phyloP scores from a whole-genome alignment of 2,329 filamentous ascomycete species.

The Berkeleyomyces basicola region DNA sequence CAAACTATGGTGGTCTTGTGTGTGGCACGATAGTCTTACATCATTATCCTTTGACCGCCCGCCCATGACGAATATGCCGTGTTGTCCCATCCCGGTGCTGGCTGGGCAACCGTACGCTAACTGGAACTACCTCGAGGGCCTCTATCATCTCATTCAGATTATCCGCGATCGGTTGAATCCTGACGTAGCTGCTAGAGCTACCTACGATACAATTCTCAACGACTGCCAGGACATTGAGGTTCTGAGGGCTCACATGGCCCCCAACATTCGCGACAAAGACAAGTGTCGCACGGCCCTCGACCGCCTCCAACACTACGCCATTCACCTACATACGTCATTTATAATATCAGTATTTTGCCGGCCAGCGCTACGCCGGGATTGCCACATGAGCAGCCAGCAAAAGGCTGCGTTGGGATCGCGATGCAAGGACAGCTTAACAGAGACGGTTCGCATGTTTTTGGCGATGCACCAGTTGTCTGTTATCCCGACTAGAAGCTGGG shows the following conservation, averaged over 20 bases:
- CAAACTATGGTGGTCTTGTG: conserved; percentile 46
- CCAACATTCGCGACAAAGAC: conserved; percentile 41
- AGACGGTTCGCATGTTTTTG: conserved; percentile 52
- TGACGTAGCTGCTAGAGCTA: conserved; percentile 32
- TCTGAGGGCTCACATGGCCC: conserved; percentile 31
- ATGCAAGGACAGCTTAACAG: conserved; percentile 45
- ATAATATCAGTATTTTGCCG: conserved; percentile 49
- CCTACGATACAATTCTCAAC: conserved; percentile 38
- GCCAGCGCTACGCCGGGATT: conserved; percentile 41
- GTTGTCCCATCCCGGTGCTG: conserved; percentile 35
- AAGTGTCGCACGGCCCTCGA: conserved; percentile 47
- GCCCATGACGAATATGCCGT: conserved; percentile 44
- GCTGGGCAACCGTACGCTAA: conserved; percentile 28
- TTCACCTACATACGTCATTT: conserved; percentile 48
- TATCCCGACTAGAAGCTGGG: conserved; percentile 50
- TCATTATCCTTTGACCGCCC: conserved; percentile 50
- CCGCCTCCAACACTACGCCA: conserved; percentile 45
- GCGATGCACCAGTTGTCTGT: conserved; percentile 52
- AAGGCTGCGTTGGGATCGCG: conserved; percentile 38
- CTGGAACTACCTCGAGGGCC: conserved; percentile 44
- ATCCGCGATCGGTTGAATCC: conserved; percentile 42
- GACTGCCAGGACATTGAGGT: conserved; percentile 39
- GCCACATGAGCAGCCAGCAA: conserved; percentile 33
- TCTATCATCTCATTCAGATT: conserved; percentile 47
- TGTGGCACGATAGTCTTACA: conserved; percentile 50